Percentiles rank a stretch among this genome's conserved stretches.
Evolutionary conservation across 2,329 filamentous ascomycete genomes (phyloP).

Genomic region (Fusarium concolor): DNA sequence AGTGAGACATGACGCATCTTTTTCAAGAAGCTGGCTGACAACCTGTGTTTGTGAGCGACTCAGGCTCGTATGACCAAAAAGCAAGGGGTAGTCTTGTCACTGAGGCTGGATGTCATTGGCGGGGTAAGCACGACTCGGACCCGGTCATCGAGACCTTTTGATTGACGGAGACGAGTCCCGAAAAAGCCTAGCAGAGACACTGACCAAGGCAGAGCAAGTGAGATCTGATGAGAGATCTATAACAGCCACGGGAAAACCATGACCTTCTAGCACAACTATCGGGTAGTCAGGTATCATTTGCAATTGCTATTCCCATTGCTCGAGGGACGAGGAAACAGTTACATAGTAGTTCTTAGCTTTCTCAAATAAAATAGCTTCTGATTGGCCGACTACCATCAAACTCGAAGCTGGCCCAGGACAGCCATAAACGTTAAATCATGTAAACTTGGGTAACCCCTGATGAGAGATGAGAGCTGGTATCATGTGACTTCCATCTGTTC

Average conservation of each 20-base stretch:
- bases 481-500: no score
- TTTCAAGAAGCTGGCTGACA: slow-evolving; percentile 5
- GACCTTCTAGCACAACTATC: background rate
- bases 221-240: slow-evolving; percentile 39
- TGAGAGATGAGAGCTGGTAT: no score
- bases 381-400: background rate
- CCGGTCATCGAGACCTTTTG: slow-evolving; percentile 13
- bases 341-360: slow-evolving; percentile 3
- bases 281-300: background rate
- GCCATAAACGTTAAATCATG: no score
- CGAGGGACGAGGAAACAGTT: no score
- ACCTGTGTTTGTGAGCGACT: slow-evolving; percentile 20
- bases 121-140: slow-evolving; percentile 27
- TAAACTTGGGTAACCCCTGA: no score
- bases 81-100: slow-evolving; percentile 36
- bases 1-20: slow-evolving; percentile 37
- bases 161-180: slow-evolving; percentile 16
- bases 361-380: no score
- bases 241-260: background rate
- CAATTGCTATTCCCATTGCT: background rate
- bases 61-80: slow-evolving; percentile 38
- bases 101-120: slow-evolving; percentile 28
- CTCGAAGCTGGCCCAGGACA: background rate
- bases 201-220: slow-evolving; percentile 29
- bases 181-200: slow-evolving; percentile 25